Base-by-base conservation (phyloP, 2,329 filamentous ascomycete genomes). In the Thielaviopsis cerberus region DNA sequence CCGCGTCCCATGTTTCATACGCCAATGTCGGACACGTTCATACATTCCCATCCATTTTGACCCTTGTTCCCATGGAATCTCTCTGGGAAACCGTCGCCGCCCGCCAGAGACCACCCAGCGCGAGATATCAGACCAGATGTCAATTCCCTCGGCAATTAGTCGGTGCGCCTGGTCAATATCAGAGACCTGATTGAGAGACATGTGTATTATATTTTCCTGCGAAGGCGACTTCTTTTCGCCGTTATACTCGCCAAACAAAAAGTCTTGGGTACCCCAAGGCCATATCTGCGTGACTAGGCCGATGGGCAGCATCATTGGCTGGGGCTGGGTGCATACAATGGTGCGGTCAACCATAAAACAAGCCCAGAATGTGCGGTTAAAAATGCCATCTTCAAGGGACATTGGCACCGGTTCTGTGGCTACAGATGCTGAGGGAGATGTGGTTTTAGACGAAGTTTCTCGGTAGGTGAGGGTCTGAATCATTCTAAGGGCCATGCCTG, bases 291-390 rank as follows among this genome's bases (percentile, higher is more conserved):
- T 59, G 67, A 71, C 69, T 11, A 69, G 67, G 0, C 64, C 63
- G 61, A 70, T 66, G 3, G 68, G 67, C 0, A 71, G 64, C 65
- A 70, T 69, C 3, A 67, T 68, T 0, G 69, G 68, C 7, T 69
- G 69, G 24, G 71, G 70, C 0, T 68, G 72, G 0, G 71, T 71
- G 1, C 70, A 73, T 41, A 71, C 71, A 41, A 74, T 67, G 55
- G 73, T 69, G 10, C 72, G 70, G 59, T 74, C 72, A 66, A 74
- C 69, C 27, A 75, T 68, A 57, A 73, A 73, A 61, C 72, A 74
- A 0, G 68, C 68, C 73, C 73, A 74, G 51, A 72, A 73, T 0
- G 72, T 73, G 23, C 60, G 60, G 45, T 60, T 60, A 17, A 57
- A 54, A 22, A 60, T 13, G 2, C 30, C 55, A 7, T 55, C 52